Evolutionary conservation across 495 filamentous ascomycete genomes (phyloP), one percentile per base, ranked within the genome.

Genomic region (Aspergillus sclerotioniger): DNA sequence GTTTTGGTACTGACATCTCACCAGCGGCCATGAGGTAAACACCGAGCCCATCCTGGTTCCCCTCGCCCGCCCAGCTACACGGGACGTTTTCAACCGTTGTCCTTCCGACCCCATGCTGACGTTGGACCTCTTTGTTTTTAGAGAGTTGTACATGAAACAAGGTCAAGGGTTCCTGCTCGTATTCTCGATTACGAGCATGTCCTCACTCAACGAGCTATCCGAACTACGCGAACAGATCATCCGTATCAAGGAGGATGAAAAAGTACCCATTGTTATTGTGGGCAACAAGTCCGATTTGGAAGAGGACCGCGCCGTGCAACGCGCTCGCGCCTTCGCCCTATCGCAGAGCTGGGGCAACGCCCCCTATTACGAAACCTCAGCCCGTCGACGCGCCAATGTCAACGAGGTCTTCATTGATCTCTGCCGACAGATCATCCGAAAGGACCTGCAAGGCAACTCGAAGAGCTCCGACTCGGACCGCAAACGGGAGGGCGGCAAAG

Each of bases 271-370:
- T 55, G 94, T 98, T 25, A 92, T 98, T 46, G 93, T 97, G 32
- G 94, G 94, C 61, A 98, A 98, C 79, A 98, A 98, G 72, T 90
- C 88, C 29, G 94, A 98, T 66, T 84, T 98, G 12, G 91, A 96
- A 73, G 92, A 96, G 66, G 90, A 96, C 66, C 87, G 94, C 33
- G 83, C 83, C 16, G 91, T 98, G 28, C 87, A 90, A 19, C 85
- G 91, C 17, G 82, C 87, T 44, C 87, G 86, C 57, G 94, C 91
- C 17, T 96, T 97, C 68, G 74, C 83, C n/a, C 79, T 97, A 52
- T 90, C 88, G 16, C 90, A 95, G 66, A 86, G 80, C 64, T 98
- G 94, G 94, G 88, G 88, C 41, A 86, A 87, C 61, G 90, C 89
- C 28, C 95, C 94, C 3, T 97, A 97, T 71, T 98, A 98, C 70